Base-by-base conservation (phyloP, 2,329 filamentous ascomycete species). In the Dactylella cylindrospora region DNA sequence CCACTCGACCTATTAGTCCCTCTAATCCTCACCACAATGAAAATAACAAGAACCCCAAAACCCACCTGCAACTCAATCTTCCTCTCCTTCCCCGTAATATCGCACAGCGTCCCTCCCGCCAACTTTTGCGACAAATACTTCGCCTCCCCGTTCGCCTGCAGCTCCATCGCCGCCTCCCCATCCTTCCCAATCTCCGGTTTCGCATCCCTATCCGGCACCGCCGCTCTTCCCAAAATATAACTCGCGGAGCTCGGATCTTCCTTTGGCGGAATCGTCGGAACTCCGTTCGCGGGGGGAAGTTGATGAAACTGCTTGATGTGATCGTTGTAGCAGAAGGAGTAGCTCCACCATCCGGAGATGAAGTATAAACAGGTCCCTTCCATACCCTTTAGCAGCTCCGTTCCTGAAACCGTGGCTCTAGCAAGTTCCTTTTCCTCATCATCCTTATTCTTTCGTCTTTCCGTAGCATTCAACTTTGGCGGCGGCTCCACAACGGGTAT, bases 221-320 rank as follows among this genome's bases (percentile, higher is more conserved):
- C 40, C 39, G 82, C 84, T 47, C 78, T 79, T 0, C 90, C 90
- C 12, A 96, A 77, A 3, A 90, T 77, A 68, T 86, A 96, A 39
- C 88, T 86, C 43, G 84, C 81, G 2, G 86, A 87, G 7, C 79
- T 79, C 0, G 84, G 84, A 68, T 96, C 90, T 68, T 88, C 84
- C 38, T 84, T 79, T 0, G 90, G 90, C 19, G 88, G 40, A 15
- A 65, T 54, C 29, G 57, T 73, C 1, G 82, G 80, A 8, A 86
- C 81, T 2, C 84, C 84, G 60, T 84, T 83, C 36, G 82, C 79
- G 1, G 83, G 82, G 0, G 88, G 81, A 59, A 91, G 75, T 36
- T 89, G 88, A 72, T 96, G 90, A 73, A 94, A 96, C 73, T 96
- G 90, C 69, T 88, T 86, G 64, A 96, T 84, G 65, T 91, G 83